Evolutionary conservation across 139 green algal species (phyloP).

Genomic region (Volvox reticuliferus): DNA sequence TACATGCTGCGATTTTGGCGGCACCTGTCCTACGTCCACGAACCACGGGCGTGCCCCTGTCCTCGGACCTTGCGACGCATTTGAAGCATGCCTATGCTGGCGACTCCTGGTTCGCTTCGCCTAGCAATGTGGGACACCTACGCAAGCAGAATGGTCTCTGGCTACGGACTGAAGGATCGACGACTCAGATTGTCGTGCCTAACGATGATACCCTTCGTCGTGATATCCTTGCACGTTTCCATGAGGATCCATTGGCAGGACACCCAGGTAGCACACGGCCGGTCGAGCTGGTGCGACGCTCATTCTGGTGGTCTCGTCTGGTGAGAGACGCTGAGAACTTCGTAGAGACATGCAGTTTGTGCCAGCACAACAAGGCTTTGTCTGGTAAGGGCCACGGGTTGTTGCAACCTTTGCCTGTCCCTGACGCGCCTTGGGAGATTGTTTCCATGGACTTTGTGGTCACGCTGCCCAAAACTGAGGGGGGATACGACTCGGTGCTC

Average conservation of each 20-base stretch:
- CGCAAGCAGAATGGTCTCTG: neutral
- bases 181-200: neutral
- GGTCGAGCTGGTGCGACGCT: neutral
- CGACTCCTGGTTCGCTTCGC: neutral
- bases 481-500: slow-evolving; percentile 49
- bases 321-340: neutral
- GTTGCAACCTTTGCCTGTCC: neutral
- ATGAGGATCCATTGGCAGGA: neutral
- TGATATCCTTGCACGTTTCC: neutral
- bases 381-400: neutral
- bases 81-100: neutral
- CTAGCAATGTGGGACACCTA: neutral
- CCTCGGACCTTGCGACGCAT: neutral
- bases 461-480: slow-evolving; percentile 11
- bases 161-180: neutral
- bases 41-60: neutral
- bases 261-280: neutral
- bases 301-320: slow-evolving; percentile 53
- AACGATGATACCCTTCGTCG: neutral
- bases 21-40: neutral
- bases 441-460: slow-evolving; percentile 3
- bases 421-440: neutral
- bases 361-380: neutral
- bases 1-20: neutral
- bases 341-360: slow-evolving; percentile 46